These are phyloP conservation scores for Neurospora tetraspora DNA, from an alignment of 495 filamentous ascomycete species.

Conservation along the genomic window DNA sequence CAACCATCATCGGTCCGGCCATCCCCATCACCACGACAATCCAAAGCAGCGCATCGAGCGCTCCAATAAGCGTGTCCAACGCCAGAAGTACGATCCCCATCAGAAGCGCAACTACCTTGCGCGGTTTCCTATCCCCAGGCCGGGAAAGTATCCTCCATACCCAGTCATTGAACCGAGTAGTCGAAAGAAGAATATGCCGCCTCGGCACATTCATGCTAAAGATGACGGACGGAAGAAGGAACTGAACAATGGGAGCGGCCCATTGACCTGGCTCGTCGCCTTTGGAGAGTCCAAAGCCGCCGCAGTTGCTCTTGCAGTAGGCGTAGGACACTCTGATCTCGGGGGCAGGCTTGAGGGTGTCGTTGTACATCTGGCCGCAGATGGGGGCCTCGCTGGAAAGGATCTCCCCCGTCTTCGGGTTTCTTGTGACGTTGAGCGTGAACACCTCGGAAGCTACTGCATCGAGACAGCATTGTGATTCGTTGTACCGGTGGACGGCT, in stretches of 20 bases:
- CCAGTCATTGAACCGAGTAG: background rate
- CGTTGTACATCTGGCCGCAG: background rate
- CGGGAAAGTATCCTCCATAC: background rate
- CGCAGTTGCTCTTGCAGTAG: background rate
- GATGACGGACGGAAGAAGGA: background rate
- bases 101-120: background rate
- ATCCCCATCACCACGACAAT: conserved; percentile 1
- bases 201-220: background rate
- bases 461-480: background rate
- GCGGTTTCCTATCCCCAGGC: background rate
- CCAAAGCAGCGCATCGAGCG: conserved; percentile 1
- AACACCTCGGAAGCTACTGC: background rate
- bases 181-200: background rate
- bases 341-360: background rate
- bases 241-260: background rate
- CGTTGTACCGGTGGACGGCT: background rate
- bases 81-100: background rate
- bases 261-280: background rate
- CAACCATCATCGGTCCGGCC: conserved; percentile 3
- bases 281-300: background rate
- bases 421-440: background rate
- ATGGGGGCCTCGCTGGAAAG: background rate
- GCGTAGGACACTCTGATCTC: background rate
- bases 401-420: background rate
- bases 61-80: background rate